Percentiles rank a stretch among this genome's conserved stretches.
Conservation (phyloP, 306 rosid species). For the Casuarina glauca region DNA sequence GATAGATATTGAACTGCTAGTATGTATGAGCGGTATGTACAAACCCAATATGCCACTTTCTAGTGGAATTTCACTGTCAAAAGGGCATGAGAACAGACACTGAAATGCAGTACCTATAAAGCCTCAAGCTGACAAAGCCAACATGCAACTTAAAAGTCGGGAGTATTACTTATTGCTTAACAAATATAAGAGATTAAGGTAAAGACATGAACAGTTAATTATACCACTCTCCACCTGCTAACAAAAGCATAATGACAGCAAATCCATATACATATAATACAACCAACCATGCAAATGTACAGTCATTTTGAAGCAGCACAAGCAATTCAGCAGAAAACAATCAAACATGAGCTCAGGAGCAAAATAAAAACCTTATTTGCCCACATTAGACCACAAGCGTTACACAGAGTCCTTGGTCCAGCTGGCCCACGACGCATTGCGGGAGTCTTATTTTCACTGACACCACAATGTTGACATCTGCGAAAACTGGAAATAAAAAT, state of each 20-base stretch:
- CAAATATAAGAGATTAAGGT: background rate
- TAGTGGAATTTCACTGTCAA: background rate
- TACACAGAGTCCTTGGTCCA: conserved; percentile 94
- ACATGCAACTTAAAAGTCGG: background rate
- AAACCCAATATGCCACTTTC: background rate
- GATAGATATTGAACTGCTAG: background rate
- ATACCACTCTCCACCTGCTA: background rate
- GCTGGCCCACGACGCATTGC: conserved; percentile 99
- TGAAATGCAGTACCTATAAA: background rate
- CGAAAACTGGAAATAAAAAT: conserved; percentile 52
- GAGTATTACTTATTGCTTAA: no score
- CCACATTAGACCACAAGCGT: conserved; percentile 99
- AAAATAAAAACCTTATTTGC: conserved; percentile 76
- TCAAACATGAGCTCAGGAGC: conserved; percentile 15
- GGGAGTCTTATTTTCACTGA: conserved; percentile 85
- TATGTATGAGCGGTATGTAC: background rate
- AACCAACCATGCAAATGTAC: background rate
- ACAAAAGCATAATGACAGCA: background rate
- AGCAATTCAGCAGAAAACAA: background rate
- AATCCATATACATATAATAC: background rate
- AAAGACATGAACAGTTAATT: background rate
- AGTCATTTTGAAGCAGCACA: conserved; percentile 17
- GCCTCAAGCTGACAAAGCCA: background rate
- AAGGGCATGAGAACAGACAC: background rate
- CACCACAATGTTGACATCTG: conserved; percentile 91